Evolutionary conservation across 1,284 basidiomycete species (phyloP), one percentile per base, ranked within the genome.

Genomic region (Vanrija sp.): DNA sequence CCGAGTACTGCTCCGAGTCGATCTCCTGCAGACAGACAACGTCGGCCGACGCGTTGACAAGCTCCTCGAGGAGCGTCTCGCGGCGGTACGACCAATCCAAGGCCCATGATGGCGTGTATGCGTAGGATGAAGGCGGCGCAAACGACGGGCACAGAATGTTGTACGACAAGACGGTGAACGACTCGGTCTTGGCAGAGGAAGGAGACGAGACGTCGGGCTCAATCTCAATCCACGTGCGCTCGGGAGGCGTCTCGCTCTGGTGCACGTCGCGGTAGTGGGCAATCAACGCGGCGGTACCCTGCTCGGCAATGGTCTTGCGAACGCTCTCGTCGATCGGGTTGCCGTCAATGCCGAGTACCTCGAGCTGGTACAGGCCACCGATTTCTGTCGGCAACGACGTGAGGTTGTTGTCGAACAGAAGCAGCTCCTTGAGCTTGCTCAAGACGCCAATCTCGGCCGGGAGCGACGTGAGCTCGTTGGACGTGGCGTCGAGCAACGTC

Each of bases 71-170:
- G 62, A 99, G 93, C 54, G 90, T 80, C 60, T 92, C 88, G 76
- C 92, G 94, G 57, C 96, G 84, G 73, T 96, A 98, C 41, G 88
- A 85, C 96, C 96, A 99, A 39, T 84, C 81, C 36, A 99, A 80
- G 0, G 96, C 96, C 94, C 95, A 98, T 6, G 86, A 83, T 1
- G 96, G 95, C 0, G 95, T 98, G 77, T 99, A 99, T 10, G 92
- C 93, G 75, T 98, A 98, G 76, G 97, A 79, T 60, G 85, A 82
- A 65, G 87, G 84, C 22, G 95, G 95, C 16, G 96, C 96, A 68
- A 85, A 89, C 69, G 85, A 84, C 68, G 95, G 89, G 75, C 91
- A 96, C 14, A 99, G 84, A 60, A 98, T 93, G 76, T 99, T 99
- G 81, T 95, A 98, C 68, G 83, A 88, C 39, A 98, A 78, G 24